Conservation (phyloP, 2,329 filamentous ascomycete species). For the Alternaria sp. region DNA sequence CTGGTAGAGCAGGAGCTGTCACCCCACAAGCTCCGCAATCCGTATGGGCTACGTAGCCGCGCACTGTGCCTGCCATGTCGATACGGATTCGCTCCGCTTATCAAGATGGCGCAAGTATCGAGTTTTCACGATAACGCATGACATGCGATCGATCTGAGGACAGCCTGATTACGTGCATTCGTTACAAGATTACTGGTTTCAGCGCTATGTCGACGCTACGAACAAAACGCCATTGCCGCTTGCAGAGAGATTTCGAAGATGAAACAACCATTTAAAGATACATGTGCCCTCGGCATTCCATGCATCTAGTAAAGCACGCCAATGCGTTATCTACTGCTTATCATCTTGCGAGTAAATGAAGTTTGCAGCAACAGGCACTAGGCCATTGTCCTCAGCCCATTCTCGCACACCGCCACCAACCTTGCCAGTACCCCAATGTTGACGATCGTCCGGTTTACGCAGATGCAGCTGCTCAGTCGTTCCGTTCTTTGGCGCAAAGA, state of each 20-base stretch:
- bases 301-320: not conserved
- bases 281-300: conserved; percentile 11
- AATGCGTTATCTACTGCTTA: conserved; percentile 52
- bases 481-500: conserved; percentile 58
- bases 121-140: not conserved
- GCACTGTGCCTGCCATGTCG: not conserved
- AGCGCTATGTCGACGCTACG: not conserved
- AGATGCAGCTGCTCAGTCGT: conserved; percentile 55
- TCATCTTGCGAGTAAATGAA: conserved; percentile 60
- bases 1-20: not conserved
- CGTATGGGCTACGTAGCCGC: not conserved
- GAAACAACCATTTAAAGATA: not conserved
- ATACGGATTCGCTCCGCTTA: not conserved
- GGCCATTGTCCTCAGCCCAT: conserved; percentile 60
- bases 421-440: conserved; percentile 65
- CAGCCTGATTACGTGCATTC: not conserved
- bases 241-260: not conserved
- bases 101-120: not conserved
- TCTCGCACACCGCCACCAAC: conserved; percentile 60
- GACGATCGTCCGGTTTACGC: conserved; percentile 58
- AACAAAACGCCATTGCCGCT: not conserved
- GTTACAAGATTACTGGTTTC: not conserved
- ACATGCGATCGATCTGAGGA: not conserved
- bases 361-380: conserved; percentile 58
- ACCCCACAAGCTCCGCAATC: not conserved